Evolutionary conservation across 495 filamentous ascomycete genomes (phyloP), one percentile per base, ranked within the genome.

Genomic region (Xylaria intraflava): DNA sequence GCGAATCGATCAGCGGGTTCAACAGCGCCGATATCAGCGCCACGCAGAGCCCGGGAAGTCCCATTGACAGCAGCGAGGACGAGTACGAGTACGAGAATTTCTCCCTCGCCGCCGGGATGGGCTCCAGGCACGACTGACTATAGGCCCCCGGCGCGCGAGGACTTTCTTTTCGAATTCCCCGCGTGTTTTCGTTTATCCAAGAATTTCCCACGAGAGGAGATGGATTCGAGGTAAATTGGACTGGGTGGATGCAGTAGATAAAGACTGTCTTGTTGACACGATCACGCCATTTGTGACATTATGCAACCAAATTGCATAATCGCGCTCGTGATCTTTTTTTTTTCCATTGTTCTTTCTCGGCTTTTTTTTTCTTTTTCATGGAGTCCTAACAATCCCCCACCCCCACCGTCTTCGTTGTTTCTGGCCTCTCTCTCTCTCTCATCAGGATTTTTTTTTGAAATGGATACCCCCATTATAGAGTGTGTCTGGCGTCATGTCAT

Each of bases 11-110:
- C 55, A 66, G 57, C 59, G 61, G 62, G 4, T 42, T 68, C n/a
- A 56, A 58, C 27, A 71, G 72, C 40, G 69, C 65, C 7, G 71
- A 74, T 20, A 72, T 64, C 24, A 75, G 72, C 46, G 68, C 66
- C 0, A 56, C 69, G 17, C 69, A 74, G 51, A 78, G 74, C 46
- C 72, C 72, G 14, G 57, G 66, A 29, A 76, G 70, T 26, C 57
- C 56, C 22, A 65, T 58, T 17, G 70, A 69, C 33, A 74, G 73
- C 44, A 74, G 72, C 48, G 71, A 72, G 9, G 75, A 75, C 40
- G 75, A 67, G 35, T 74, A 75, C 35, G 75, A 67, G 19, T 67
- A 61, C 40, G 64, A 67, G 12, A 59, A 47, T 8, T 67, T 65
- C 27, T 62, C 64, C 14, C 62, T 62, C 6, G 62, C 56, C 43